Conservation (phyloP, 140 eudicot species). For the Artemisia princeps region DNA sequence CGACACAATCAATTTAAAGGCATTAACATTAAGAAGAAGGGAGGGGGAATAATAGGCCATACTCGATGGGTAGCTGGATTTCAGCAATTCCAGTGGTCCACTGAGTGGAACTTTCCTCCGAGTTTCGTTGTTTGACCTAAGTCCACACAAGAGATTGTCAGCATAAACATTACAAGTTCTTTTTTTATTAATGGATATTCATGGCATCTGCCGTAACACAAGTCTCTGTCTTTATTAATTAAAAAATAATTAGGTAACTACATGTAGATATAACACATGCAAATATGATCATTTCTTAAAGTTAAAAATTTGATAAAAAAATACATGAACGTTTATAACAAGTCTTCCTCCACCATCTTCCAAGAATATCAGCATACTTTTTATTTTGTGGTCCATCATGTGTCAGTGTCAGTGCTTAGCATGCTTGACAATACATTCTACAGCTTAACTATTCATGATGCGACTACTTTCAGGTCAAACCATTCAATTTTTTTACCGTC, state of each 20-base stretch:
- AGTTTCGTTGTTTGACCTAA: conserved; percentile 81
- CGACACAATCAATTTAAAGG: neutral
- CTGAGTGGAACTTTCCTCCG: conserved; percentile 95
- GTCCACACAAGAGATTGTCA: conserved; percentile 17
- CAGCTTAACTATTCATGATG: no score
- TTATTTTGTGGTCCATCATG: no score
- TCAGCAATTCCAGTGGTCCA: conserved; percentile 99
- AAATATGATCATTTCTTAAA: conserved; percentile 1
- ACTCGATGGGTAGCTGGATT: conserved; percentile 96
- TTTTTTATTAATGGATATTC: neutral
- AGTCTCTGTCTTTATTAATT: neutral
- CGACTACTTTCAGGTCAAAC: no score
- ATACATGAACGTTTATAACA: no score
- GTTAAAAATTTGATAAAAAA: no score
- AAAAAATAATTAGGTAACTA: neutral
- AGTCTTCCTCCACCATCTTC: no score
- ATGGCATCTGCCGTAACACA: neutral
- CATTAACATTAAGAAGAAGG: neutral
- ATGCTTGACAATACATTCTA: no score
- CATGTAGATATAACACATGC: conserved; percentile 2
- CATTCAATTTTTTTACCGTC: no score
- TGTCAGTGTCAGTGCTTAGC: no score
- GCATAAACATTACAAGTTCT: conserved; percentile 5
- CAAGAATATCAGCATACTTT: no score
- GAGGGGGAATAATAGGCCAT: conserved; percentile 16